Evolutionary conservation across 768 basidiomycete genomes (phyloP).

Genomic region (Pisolithus marmoratus): DNA sequence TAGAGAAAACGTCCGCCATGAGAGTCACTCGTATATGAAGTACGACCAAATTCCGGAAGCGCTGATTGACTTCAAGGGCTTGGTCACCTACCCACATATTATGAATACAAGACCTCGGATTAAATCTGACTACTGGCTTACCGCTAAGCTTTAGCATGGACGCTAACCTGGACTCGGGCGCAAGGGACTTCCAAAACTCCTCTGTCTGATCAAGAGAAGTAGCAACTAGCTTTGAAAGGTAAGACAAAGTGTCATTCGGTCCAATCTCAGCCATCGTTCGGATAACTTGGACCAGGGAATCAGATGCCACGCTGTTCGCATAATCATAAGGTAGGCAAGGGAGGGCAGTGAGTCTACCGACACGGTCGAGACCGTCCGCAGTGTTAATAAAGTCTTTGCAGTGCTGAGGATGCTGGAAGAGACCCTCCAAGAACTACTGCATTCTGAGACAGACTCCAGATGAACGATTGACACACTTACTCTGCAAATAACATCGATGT

Average conservation of each 20-base stretch:
- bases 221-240: conserved; percentile 66
- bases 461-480: conserved; percentile 37
- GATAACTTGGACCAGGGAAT: conserved; percentile 84
- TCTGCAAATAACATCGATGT: conserved; percentile 73
- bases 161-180: conserved; percentile 57
- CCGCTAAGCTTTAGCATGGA: conserved; percentile 52
- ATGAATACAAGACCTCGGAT: not conserved
- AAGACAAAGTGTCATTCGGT: conserved; percentile 66
- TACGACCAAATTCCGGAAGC: conserved; percentile 68
- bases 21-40: conserved; percentile 77
- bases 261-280: conserved; percentile 85
- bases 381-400: conserved; percentile 83
- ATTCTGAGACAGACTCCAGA: not conserved
- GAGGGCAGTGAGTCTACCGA: conserved; percentile 73
- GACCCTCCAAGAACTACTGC: conserved; percentile 80
- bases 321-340: conserved; percentile 90
- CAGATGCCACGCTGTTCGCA: conserved; percentile 76
- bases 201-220: conserved; percentile 63
- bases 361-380: conserved; percentile 63
- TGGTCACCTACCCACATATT: conserved; percentile 36
- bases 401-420: conserved; percentile 88
- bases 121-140: conserved; percentile 18
- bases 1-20: conserved; percentile 83
- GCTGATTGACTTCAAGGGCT: conserved; percentile 45
- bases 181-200: conserved; percentile 58